Conservation (phyloP, 1,284 basidiomycete species). For the Testicularia cyperi region DNA sequence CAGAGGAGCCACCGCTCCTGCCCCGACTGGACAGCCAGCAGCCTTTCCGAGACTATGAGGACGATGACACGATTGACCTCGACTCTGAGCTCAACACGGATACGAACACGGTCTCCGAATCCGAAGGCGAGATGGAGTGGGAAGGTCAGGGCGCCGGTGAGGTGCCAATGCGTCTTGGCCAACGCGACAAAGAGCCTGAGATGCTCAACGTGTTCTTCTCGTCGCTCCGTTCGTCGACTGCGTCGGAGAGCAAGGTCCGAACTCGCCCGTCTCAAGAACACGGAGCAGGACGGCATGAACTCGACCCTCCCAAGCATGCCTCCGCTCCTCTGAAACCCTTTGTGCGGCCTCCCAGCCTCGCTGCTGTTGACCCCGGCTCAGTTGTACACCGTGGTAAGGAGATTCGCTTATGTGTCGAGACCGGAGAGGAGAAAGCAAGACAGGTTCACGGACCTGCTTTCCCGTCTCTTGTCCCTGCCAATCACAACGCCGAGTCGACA, state of each 20-base stretch:
- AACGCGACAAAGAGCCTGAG: conserved; percentile 9
- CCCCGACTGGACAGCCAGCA: neutral
- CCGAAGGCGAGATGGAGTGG: conserved; percentile 13
- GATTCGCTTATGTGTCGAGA: neutral
- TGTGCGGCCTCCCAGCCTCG: neutral
- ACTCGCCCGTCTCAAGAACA: neutral
- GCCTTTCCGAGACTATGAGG: conserved; percentile 32
- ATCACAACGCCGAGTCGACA: too few relatives aligned
- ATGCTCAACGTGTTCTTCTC: neutral
- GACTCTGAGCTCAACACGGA: conserved; percentile 19
- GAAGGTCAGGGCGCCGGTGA: conserved; percentile 14
- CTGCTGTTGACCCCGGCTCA: neutral
- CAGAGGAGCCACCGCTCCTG: too few relatives aligned
- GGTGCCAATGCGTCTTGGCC: conserved; percentile 25
- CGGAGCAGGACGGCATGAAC: neutral
- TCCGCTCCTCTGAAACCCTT: too few relatives aligned
- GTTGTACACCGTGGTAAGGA: neutral
- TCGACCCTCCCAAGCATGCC: too few relatives aligned
- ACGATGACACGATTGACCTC: conserved; percentile 26
- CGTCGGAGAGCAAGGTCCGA: too few relatives aligned
- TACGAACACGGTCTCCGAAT: conserved; percentile 2
- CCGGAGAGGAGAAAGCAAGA: too few relatives aligned
- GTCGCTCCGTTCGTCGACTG: neutral
- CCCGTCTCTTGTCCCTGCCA: too few relatives aligned
- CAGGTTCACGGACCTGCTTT: too few relatives aligned